Evolutionary conservation across 164 flowering plant genomes (phyloP), one percentile per base, ranked within the genome.

Genomic region (Hamamelis virginiana): DNA sequence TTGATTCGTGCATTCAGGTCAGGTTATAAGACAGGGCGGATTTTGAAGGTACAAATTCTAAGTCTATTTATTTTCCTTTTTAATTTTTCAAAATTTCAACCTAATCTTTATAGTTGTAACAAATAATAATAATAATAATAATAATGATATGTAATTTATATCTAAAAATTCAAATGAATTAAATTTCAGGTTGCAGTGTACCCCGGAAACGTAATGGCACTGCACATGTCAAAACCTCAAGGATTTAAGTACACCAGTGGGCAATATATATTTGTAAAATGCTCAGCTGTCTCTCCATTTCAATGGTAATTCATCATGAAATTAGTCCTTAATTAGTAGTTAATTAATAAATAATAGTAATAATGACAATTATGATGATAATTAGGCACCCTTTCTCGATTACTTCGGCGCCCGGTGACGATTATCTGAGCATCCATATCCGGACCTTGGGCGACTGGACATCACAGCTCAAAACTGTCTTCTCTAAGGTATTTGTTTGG

Each of bases 401-500:
- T 14, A 82, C 85, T 18, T 80, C 85, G 0, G 77, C 85, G 9
- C 85, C 85, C 3, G 80, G 79, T 23, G 85, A 82, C 33, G 76
- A 82, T 59, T 77, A 75, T 69, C 63, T 82, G 10, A 82, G 83
- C 46, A 81, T 82, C n/a, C 85, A 82, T 72, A 82, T 82, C 47
- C 67, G 83, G 22, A 78, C 83, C 4, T 57, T 77, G 0, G 85
- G 85, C 0, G 85, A 82, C 50, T 82, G 85, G 85, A 82, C 94
- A 3, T 60, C 83, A 43, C 85, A 87, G 57, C 89, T 89, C 44
- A 89, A 77, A 76, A 77, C 79, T 0, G 88, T 84, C 9, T 89
- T 89, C 85, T 81, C 90, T 0, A 78, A 89, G 86, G 93, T 88
- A 68, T 1, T 25, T 33, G 41, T 33, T n/a, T 6, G 41, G 4